Base-by-base conservation (phyloP, 2,329 filamentous ascomycete species). In the Penicillium sumatraense region DNA sequence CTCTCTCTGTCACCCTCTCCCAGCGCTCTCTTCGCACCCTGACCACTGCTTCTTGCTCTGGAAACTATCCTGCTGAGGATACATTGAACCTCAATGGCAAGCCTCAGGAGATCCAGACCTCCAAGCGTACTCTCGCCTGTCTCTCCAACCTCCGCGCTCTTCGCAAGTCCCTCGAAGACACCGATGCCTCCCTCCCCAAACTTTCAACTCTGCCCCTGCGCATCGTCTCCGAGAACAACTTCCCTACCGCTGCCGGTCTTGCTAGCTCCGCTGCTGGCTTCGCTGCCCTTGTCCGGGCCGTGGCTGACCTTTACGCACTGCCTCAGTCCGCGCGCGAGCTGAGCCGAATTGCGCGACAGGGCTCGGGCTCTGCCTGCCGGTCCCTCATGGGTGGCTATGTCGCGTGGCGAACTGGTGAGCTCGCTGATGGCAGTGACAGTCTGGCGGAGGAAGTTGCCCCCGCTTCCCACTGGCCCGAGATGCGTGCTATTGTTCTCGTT, bases 161-260 rank as follows among this genome's bases (percentile, higher is more conserved):
- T 42, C 89, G 95, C 59, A 82, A 86, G 49, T 81, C 85, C 21
- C 82, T 98, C 68, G 95, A 99, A 76, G 80, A 81, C 31, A 76
- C 82, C 58, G 81, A 96, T 72, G 66, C 86, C 0, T 86, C 86
- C 20, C 83, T 96, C n/a, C 91, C 93, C 40, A 91, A 90, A 75
- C 86, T 99, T 54, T 90, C 91, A 10, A 72, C 81, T 49, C 81
- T 89, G 68, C 86, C 90, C 29, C 86, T 99, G 58, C 89, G 88
- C 66, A 88, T 99, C 63, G 92, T 97, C 53, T 95, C 90, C 54
- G 90, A 95, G 80, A 99, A 99, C 84, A 99, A 99, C 83, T 99
- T 99, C 83, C 95, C 95, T 60, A 99, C 95, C 2, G 95, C 95
- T 23, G 95, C 95, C 4, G 95, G 95, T 6, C 86, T 99, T 24